phyloP scores from a whole-genome alignment of 2,329 filamentous ascomycete species.

The Basipetospora chlamydospora region DNA sequence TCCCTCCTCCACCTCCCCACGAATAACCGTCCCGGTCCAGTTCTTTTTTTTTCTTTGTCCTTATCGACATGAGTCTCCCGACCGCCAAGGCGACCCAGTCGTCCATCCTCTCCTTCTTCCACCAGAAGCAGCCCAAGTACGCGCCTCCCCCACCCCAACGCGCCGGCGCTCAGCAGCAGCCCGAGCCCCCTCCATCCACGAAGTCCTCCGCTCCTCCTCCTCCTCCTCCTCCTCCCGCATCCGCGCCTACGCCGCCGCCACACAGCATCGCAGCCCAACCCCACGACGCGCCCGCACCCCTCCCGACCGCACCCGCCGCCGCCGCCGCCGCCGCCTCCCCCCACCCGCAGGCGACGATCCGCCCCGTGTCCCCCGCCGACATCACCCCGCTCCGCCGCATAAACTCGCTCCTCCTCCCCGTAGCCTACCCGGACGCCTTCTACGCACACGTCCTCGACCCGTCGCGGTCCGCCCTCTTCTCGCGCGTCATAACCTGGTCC shows the following conservation, averaged over 20 bases:
- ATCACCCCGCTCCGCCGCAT: constrained; percentile 46
- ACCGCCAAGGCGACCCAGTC: constrained; percentile 27
- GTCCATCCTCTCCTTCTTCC: constrained; percentile 51
- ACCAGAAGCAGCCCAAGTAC: constrained; percentile 22
- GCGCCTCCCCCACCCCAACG: constrained; percentile 18
- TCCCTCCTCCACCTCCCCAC: not conserved
- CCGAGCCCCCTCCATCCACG: constrained; percentile 8
- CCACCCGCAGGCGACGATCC: constrained; percentile 36
- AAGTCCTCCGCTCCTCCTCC: constrained; percentile 12
- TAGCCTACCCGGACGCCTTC: constrained; percentile 50
- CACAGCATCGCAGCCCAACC: not conserved
- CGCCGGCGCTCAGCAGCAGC: constrained; percentile 10
- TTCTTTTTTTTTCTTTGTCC: not conserved
- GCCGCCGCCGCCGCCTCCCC: constrained; percentile 16
- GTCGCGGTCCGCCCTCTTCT: constrained; percentile 35
- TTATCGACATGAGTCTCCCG: constrained; percentile 23
- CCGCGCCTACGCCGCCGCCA: constrained; percentile 12
- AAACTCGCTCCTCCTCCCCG: constrained; percentile 48
- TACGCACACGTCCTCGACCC: constrained; percentile 41
- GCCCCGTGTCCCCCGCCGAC: constrained; percentile 33
- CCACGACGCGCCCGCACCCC: constrained; percentile 11
- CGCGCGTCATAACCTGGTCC: constrained; percentile 44
- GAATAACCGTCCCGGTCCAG: too few species aligned
- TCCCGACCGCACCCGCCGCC: constrained; percentile 10
- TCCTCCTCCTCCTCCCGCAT: constrained; percentile 20